Percentiles rank a stretch among this genome's conserved stretches.
phyloP scores from a whole-genome alignment of 176 grass and related monocot species.

The Musa itinerans region DNA sequence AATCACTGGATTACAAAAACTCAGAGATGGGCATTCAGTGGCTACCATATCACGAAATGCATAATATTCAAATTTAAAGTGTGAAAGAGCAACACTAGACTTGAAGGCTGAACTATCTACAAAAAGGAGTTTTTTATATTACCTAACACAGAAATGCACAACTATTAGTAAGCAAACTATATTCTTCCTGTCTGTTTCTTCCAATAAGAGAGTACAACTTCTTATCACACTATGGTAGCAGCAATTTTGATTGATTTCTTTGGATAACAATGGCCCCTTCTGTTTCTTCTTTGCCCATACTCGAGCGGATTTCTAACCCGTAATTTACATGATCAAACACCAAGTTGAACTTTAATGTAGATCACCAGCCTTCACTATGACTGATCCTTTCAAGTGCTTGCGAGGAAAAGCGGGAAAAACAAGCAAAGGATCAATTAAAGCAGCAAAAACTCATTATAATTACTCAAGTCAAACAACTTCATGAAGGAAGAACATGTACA shows the following conservation, averaged over 20 bases:
- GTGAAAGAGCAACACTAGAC: too few species aligned
- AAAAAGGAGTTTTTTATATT: background rate
- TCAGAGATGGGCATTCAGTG: too few species aligned
- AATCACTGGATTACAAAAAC: too few species aligned
- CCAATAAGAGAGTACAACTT: background rate
- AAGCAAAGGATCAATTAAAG: background rate
- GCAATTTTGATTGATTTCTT: too few species aligned
- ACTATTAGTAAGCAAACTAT: background rate
- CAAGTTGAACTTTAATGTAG: background rate
- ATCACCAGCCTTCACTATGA: background rate
- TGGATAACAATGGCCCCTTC: background rate
- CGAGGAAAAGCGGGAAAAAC: background rate
- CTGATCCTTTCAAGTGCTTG: background rate
- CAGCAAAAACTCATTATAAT: background rate
- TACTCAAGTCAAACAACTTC: background rate
- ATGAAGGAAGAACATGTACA: background rate
- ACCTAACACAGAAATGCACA: background rate
- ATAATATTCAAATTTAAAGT: too few species aligned
- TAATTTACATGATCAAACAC: background rate
- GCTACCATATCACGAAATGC: too few species aligned
- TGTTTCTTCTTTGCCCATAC: background rate
- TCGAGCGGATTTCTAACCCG: background rate
- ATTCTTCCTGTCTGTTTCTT: background rate
- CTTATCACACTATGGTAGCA: background rate
- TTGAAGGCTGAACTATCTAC: too few species aligned